Percentiles rank a stretch among this genome's conserved stretches.
phyloP scores from a whole-genome alignment of 106 monocot species.

The Phalaenopsis equestris region DNA sequence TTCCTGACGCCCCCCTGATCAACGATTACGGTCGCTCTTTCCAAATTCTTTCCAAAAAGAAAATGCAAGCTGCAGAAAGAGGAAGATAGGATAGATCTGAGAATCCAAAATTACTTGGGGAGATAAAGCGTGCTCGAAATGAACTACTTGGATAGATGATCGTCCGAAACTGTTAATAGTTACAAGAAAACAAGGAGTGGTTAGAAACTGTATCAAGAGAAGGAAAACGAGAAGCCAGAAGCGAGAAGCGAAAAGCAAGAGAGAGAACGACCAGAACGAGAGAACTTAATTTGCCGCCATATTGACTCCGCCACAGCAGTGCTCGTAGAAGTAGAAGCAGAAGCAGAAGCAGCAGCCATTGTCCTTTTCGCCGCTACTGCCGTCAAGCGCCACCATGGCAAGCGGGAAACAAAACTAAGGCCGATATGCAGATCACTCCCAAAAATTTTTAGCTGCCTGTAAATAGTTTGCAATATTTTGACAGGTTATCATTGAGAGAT shows the following conservation, averaged over 20 bases:
- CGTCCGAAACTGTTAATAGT: conserved; percentile 36
- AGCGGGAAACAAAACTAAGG: neutral
- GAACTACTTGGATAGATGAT: conserved; percentile 47
- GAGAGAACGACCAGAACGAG: conserved; percentile 20
- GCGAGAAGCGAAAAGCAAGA: conserved; percentile 3
- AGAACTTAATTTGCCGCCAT: conserved; percentile 45
- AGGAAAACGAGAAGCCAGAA: neutral
- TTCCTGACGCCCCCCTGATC: conserved; percentile 53
- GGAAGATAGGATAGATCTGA: neutral
- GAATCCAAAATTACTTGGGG: neutral
- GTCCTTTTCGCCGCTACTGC: neutral
- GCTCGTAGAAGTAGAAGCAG: conserved; percentile 9
- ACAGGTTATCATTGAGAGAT: no score
- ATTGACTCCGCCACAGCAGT: conserved; percentile 28
- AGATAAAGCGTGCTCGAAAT: neutral
- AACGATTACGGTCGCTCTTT: conserved; percentile 55
- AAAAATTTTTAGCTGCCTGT: no score
- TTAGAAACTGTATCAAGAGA: neutral
- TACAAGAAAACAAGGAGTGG: neutral
- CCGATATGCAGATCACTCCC: neutral
- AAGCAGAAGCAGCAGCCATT: conserved; percentile 11
- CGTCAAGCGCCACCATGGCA: neutral
- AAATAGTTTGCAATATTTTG: no score
- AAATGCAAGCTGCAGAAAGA: conserved; percentile 43
- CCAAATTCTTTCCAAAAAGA: conserved; percentile 66